Conservation (phyloP, 2,329 filamentous ascomycete genomes). For the Didymella lethalis region DNA sequence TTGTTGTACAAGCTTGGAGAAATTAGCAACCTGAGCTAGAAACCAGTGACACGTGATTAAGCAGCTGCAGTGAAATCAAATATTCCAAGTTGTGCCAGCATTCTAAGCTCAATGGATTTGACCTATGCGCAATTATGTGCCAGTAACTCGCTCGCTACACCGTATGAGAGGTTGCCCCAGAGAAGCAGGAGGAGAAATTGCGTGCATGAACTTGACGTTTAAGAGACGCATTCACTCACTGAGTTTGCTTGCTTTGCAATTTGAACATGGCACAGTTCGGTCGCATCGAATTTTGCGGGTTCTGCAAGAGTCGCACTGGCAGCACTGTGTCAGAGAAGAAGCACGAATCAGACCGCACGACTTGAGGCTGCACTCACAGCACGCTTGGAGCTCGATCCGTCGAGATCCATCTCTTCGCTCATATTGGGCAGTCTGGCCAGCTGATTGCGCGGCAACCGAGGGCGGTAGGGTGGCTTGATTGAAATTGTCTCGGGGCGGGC, state of each 20-base stretch:
- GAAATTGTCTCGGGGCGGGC: neutral
- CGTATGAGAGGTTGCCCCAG: neutral
- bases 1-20: slow-evolving; percentile 43
- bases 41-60: neutral
- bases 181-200: neutral
- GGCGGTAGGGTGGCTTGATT: slow-evolving; percentile 18
- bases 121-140: neutral
- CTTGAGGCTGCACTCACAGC: slow-evolving; percentile 31
- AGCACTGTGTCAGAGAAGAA: slow-evolving; percentile 3
- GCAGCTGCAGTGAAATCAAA: neutral
- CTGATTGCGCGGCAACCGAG: slow-evolving; percentile 26
- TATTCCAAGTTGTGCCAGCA: neutral
- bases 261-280: slow-evolving; percentile 45
- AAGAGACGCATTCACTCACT: slow-evolving; percentile 29
- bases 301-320: slow-evolving; percentile 47
- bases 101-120: neutral
- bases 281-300: slow-evolving; percentile 49
- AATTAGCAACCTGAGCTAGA: slow-evolving; percentile 13
- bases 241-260: slow-evolving; percentile 49
- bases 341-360: neutral
- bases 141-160: neutral
- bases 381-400: slow-evolving; percentile 41
- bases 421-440: slow-evolving; percentile 30
- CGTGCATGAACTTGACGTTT: neutral
- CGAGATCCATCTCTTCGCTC: slow-evolving; percentile 47